Percentiles rank a stretch among this genome's conserved stretches.
Evolutionary conservation across 2,329 filamentous ascomycete genomes (phyloP).

Genomic region (Drechslerella coelobrocha): DNA sequence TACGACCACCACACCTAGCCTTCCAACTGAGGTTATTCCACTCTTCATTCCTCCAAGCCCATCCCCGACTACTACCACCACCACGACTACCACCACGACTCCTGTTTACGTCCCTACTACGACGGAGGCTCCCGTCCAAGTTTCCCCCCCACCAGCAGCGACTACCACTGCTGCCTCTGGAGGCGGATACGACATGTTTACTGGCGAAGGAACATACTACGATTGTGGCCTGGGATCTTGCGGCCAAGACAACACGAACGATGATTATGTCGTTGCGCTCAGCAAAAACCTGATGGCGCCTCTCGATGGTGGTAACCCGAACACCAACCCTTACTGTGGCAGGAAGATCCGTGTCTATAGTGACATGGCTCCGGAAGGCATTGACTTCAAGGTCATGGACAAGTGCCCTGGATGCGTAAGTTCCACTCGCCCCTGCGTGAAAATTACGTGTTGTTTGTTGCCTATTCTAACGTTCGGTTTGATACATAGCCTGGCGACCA

Average conservation of each 20-base stretch:
- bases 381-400: constrained; percentile 37
- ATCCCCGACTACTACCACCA: neutral
- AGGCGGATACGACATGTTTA: constrained; percentile 17
- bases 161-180: constrained; percentile 14
- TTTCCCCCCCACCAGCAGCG: neutral
- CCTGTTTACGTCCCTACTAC: neutral
- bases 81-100: neutral
- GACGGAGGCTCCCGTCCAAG: neutral
- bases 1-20: constrained; percentile 19
- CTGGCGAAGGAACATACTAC: constrained; percentile 40
- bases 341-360: constrained; percentile 38
- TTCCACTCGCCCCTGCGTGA: constrained; percentile 2
- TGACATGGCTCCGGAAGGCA: constrained; percentile 40
- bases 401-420: constrained; percentile 50
- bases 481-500: constrained; percentile 8
- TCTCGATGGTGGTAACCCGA: constrained; percentile 35
- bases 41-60: constrained; percentile 23
- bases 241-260: constrained; percentile 26
- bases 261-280: constrained; percentile 38
- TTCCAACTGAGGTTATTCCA: constrained; percentile 37
- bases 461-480: constrained; percentile 11
- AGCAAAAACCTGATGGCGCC: constrained; percentile 31
- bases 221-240: constrained; percentile 48
- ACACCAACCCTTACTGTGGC: constrained; percentile 40
- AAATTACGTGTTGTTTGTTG: neutral